A percentile compares a stretch with the other conserved stretches of the same genome.
phyloP scores from a whole-genome alignment of 2,329 filamentous ascomycete genomes.

The Ophiostoma tasmaniense region DNA sequence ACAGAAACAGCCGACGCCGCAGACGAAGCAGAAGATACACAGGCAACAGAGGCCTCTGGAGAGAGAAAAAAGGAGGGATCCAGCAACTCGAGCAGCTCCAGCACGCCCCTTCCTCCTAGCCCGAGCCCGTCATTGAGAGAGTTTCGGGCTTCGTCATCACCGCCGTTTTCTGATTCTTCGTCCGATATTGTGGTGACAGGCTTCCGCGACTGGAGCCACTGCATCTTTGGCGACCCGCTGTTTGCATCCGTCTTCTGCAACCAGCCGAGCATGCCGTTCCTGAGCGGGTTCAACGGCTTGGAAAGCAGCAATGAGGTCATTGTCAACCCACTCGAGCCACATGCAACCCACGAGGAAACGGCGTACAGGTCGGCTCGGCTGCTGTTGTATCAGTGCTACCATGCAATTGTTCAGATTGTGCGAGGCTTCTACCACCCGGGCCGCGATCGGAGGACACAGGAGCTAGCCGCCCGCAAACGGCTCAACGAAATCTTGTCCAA shows the following conservation, averaged over 20 bases:
- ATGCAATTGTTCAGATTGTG: slow-evolving; percentile 44
- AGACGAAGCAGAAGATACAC: background rate
- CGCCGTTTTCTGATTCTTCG: background rate
- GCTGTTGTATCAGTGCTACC: slow-evolving; percentile 51
- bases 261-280: slow-evolving; percentile 36
- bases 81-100: background rate
- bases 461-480: slow-evolving; percentile 45
- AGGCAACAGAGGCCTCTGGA: background rate
- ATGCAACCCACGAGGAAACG: slow-evolving; percentile 14
- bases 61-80: background rate
- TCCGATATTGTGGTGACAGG: slow-evolving; percentile 36
- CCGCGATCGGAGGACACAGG: slow-evolving; percentile 38
- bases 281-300: slow-evolving; percentile 37
- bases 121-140: background rate
- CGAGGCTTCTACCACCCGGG: slow-evolving; percentile 47
- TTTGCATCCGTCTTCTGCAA: slow-evolving; percentile 43
- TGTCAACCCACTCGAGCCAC: slow-evolving; percentile 7
- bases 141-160: background rate
- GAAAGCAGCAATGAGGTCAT: slow-evolving; percentile 11
- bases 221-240: slow-evolving; percentile 52
- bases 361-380: slow-evolving; percentile 36
- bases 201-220: slow-evolving; percentile 50
- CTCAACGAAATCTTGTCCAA: slow-evolving; percentile 39
- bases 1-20: background rate
- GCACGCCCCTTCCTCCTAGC: background rate